Conservation (phyloP, 148 eudicot genomes). For the Beta vulgaris region DNA sequence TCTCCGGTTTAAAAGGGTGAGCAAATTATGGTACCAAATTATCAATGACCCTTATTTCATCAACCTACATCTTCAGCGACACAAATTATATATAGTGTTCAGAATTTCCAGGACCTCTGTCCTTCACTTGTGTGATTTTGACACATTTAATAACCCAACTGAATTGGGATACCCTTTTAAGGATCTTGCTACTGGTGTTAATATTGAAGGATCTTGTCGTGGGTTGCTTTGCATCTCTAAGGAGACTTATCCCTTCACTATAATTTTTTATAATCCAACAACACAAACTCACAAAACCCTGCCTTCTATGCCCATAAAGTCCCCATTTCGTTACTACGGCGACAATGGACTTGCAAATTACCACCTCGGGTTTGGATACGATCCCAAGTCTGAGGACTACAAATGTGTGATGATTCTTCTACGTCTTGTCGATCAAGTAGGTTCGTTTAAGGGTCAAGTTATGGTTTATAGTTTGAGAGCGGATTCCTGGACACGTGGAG, state of each 20-base stretch:
- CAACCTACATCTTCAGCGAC: too few relatives aligned
- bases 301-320: background rate
- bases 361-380: background rate
- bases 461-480: background rate
- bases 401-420: background rate
- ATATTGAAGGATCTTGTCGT: background rate
- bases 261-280: slow-evolving; percentile 1
- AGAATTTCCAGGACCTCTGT: too few relatives aligned
- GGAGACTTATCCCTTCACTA: background rate
- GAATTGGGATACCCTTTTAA: background rate
- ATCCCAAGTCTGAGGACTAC: background rate
- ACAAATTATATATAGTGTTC: too few relatives aligned
- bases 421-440: background rate
- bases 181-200: background rate
- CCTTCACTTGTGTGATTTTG: background rate
- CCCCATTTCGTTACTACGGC: too few relatives aligned
- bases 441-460: too few relatives aligned
- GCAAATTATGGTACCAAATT: too few relatives aligned
- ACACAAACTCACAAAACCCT: slow-evolving; percentile 5
- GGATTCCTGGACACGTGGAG: background rate
- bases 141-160: background rate
- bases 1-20: too few relatives aligned
- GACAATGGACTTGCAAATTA: background rate
- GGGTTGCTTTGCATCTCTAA: background rate
- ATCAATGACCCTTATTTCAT: too few relatives aligned